These are phyloP conservation scores for Hypholoma sublateritium DNA, from an alignment of 768 basidiomycete species.

Conservation along the genomic window DNA sequence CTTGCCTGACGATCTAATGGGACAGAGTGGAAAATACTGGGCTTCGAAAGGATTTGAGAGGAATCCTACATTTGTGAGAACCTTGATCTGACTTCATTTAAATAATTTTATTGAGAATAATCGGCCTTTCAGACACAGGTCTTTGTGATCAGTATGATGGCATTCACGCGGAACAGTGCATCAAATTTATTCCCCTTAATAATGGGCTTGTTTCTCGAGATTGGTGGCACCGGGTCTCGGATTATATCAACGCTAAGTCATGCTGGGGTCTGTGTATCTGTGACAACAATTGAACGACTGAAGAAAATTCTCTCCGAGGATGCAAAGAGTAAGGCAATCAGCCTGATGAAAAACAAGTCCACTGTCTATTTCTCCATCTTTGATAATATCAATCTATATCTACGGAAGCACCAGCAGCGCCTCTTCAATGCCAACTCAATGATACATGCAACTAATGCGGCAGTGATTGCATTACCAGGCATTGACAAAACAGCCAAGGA, in stretches of 20 bases:
- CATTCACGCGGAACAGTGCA: slow-evolving; percentile 24
- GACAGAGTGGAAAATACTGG: too few relatives aligned
- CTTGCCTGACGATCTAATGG: too few relatives aligned
- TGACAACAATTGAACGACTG: slow-evolving; percentile 23
- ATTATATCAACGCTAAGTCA: slow-evolving; percentile 27
- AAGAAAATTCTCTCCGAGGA: slow-evolving; percentile 26
- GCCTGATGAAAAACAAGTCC: slow-evolving; percentile 23
- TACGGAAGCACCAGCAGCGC: slow-evolving; percentile 28
- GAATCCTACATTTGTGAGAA: too few relatives aligned
- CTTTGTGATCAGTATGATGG: slow-evolving; percentile 18
- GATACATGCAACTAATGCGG: slow-evolving; percentile 26
- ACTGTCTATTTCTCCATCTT: slow-evolving; percentile 22
- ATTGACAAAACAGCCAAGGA: not conserved
- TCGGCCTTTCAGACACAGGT: too few relatives aligned
- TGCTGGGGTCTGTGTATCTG: slow-evolving; percentile 25
- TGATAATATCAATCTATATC: slow-evolving; percentile 34
- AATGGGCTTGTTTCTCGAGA: slow-evolving; percentile 29
- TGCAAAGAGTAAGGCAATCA: slow-evolving; percentile 19
- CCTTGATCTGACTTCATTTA: too few relatives aligned
- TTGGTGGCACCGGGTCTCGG: slow-evolving; percentile 27
- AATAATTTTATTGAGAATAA: too few relatives aligned
- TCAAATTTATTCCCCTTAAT: slow-evolving; percentile 28
- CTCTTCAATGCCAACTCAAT: slow-evolving; percentile 27
- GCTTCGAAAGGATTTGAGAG: too few relatives aligned
- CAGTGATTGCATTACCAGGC: not conserved